phyloP scores from a whole-genome alignment of 176 grass and related monocot species.

The Carex kokanica region DNA sequence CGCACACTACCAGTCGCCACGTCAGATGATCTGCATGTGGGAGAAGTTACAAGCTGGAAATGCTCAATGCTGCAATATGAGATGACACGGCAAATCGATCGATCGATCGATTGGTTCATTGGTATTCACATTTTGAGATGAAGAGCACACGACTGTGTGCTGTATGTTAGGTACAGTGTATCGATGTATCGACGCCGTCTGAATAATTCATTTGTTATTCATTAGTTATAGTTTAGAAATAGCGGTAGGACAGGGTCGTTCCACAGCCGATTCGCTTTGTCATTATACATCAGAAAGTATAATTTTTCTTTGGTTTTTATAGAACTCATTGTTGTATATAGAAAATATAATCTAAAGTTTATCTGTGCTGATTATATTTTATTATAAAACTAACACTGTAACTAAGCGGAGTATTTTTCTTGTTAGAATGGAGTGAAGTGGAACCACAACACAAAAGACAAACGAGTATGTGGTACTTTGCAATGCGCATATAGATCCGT shows the following conservation, averaged over 20 bases:
- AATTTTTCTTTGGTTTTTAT: background rate
- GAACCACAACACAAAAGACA: background rate
- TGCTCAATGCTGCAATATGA: slow-evolving; percentile 68
- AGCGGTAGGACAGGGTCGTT: background rate
- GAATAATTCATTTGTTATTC: slow-evolving; percentile 13
- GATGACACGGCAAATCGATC: slow-evolving; percentile 37
- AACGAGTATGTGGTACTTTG: no score
- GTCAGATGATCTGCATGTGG: slow-evolving; percentile 89
- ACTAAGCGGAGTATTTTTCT: background rate
- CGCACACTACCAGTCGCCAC: slow-evolving; percentile 80
- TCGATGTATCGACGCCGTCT: no score
- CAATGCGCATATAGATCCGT: no score
- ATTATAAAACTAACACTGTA: background rate
- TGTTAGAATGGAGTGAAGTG: background rate
- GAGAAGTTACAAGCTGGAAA: slow-evolving; percentile 57
- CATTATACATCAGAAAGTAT: background rate
- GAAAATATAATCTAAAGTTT: background rate
- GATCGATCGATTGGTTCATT: background rate
- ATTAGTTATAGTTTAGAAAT: background rate
- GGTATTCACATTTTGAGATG: background rate
- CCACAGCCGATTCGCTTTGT: background rate
- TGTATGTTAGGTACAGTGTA: background rate
- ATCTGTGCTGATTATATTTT: background rate
- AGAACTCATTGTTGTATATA: slow-evolving; percentile 5
- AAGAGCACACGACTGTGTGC: slow-evolving; percentile 25